These are phyloP conservation scores for Tylopilus subfusipes DNA, from an alignment of 768 basidiomycete genomes.

Conservation along the genomic window DNA sequence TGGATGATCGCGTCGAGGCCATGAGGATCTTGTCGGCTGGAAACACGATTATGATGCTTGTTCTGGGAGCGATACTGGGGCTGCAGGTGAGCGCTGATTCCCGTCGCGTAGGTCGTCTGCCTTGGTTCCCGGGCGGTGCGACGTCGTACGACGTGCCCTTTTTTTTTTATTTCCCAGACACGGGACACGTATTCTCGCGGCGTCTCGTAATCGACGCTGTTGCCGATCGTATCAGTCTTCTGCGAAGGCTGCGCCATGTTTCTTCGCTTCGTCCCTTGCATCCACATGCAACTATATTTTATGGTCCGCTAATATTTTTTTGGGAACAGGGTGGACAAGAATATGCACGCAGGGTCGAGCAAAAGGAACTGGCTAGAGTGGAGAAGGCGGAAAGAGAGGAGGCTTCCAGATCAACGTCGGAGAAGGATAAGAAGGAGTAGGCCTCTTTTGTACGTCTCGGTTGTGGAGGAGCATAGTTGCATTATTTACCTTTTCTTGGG, in stretches of 20 bases:
- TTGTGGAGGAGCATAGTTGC: constrained; percentile 3
- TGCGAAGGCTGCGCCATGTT: constrained; percentile 1
- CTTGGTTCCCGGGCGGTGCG: constrained; percentile 4
- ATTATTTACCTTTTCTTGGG: no score
- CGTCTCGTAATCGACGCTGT: constrained; percentile 14
- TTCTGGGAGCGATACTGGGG: constrained; percentile 59
- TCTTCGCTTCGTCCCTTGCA: constrained; percentile 6
- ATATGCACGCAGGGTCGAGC: constrained; percentile 67
- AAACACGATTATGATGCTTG: constrained; percentile 76
- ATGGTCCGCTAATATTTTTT: constrained; percentile 10
- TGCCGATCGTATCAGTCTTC: neutral
- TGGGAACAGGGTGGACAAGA: constrained; percentile 75
- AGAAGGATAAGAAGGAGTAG: constrained; percentile 33
- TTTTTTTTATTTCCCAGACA: constrained; percentile 11
- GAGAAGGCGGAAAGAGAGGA: constrained; percentile 37
- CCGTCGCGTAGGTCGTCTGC: neutral
- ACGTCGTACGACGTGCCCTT: neutral
- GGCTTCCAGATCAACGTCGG: constrained; percentile 9
- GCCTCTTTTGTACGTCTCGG: constrained; percentile 1
- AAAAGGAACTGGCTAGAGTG: constrained; percentile 36
- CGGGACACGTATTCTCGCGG: neutral
- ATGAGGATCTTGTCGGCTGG: constrained; percentile 81
- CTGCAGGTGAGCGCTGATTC: constrained; percentile 58
- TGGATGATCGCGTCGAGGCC: constrained; percentile 69
- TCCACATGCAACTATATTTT: constrained; percentile 6